Base-by-base conservation (phyloP, 345 rosid genomes). In the Lagerstroemia speciosa region DNA sequence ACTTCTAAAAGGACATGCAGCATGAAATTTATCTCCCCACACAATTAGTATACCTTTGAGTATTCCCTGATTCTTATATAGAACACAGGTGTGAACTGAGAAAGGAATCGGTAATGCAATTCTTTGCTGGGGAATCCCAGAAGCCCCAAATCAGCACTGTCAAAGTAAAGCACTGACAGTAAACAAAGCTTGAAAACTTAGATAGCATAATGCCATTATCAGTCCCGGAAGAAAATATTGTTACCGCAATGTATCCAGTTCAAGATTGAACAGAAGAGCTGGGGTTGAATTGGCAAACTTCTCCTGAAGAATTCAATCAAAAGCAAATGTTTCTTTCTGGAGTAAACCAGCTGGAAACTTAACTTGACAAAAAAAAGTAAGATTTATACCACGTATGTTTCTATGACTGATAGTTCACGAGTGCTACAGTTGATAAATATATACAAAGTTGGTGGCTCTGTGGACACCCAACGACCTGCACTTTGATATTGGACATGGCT, bases 231-330 rank as follows among this genome's bases (percentile, higher is more conserved):
- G 69, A 32, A 60, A 31, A 14, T 72, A 50, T 67, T 74, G 46
- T 73, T 86, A 93, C 97, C 97, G 92, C 74, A 90, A 80, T 40
- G 97, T 93, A 69, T 93, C 97, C 63, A 93, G 89, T 83, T 93
- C 98, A 75, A 93, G 97, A 80, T 91, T 93, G 77, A 89, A 93
- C 32, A 91, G 78, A 79, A 90, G 96, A 1, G 89, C 72, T 72
- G 98, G 94, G 62, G 92, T 90, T 68, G 92, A 89, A 40, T 8
- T 75, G 36, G 91, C 92, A 87, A 84, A 89, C n/a, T 72, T 82
- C 71, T 87, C 97, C 97, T 93, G 92, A 75, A 83, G 36, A 77
- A 71, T 68, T 62, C 74, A 76, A 72, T 19, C 45, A 65, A n/a
- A 65, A 10, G 32, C 30, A 5, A 29, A 16, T 37, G 22, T 37